A percentile compares a stretch with the other conserved stretches of the same genome.
Conservation (phyloP, 129 eudicot genomes). For the Flaveria bidentis region DNA sequence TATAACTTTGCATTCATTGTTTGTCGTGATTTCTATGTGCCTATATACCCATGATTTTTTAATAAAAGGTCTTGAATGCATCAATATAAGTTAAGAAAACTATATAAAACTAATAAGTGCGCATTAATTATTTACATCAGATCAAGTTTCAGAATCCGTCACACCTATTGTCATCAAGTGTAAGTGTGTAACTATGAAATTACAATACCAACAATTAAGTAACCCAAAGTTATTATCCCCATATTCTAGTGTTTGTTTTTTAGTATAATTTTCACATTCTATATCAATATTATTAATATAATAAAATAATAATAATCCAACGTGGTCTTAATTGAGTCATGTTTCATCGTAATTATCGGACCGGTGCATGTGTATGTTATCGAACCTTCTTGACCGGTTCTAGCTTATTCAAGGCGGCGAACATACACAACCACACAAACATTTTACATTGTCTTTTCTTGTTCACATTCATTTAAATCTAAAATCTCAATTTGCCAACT, state of each 20-base stretch:
- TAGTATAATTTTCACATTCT: neutral
- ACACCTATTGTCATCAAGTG: neutral
- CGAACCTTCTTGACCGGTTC: conserved; percentile 31
- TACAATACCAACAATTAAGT: neutral
- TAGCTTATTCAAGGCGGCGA: conserved; percentile 16
- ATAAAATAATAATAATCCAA: conserved; percentile 12
- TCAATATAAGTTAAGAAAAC: neutral
- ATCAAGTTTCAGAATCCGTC: neutral
- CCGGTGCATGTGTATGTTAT: conserved; percentile 30
- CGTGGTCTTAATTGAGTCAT: conserved; percentile 17
- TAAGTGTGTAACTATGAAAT: neutral
- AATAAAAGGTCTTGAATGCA: neutral
- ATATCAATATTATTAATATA: neutral
- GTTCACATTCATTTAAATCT: neutral
- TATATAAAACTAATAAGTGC: neutral
- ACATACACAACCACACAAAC: conserved; percentile 10
- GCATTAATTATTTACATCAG: neutral
- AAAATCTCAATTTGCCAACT: conserved; percentile 4
- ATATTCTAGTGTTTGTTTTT: neutral
- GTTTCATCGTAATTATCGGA: conserved; percentile 39
- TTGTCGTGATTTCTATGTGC: too few species aligned
- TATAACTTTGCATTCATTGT: too few species aligned
- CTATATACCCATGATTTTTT: too few species aligned
- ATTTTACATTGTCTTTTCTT: conserved; percentile 3
- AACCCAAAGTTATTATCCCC: neutral